Conservation (phyloP, 2,329 filamentous ascomycete species). For the Colletotrichum sp. region DNA sequence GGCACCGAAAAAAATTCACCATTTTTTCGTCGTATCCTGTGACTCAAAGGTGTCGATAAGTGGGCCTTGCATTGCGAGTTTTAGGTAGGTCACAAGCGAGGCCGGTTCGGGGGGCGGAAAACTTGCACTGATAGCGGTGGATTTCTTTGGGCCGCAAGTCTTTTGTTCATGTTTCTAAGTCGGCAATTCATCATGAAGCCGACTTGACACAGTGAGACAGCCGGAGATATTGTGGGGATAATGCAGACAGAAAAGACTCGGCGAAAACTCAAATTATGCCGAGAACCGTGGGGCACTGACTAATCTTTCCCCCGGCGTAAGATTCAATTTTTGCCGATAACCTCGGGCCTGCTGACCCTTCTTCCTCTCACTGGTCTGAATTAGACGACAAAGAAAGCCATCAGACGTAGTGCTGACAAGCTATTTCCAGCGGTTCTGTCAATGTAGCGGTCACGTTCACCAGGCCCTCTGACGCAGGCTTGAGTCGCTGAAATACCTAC, state of each 20-base stretch:
- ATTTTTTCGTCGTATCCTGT: background rate
- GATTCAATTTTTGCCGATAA: background rate
- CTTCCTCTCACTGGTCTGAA: background rate
- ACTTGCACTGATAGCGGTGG: background rate
- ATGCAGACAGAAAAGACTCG: background rate
- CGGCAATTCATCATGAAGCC: background rate
- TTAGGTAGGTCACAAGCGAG: background rate
- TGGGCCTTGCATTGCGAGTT: background rate
- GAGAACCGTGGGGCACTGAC: background rate
- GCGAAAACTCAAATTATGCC: background rate
- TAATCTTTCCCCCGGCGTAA: background rate
- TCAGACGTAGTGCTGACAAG: background rate
- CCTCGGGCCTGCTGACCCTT: background rate
- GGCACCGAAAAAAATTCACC: background rate
- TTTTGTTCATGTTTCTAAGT: background rate
- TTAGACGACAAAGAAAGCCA: background rate
- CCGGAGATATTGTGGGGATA: background rate
- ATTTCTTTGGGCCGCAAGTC: background rate
- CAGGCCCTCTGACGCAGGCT: too few relatives aligned
- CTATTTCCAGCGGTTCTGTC: background rate
- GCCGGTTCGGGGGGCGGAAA: background rate
- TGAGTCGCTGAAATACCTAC: background rate
- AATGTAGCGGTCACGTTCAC: background rate
- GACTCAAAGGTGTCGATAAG: conserved; percentile 6
- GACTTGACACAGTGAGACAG: background rate